These are phyloP conservation scores for Volvox carteri DNA, from an alignment of 163 green algal species.

Conservation along the genomic window DNA sequence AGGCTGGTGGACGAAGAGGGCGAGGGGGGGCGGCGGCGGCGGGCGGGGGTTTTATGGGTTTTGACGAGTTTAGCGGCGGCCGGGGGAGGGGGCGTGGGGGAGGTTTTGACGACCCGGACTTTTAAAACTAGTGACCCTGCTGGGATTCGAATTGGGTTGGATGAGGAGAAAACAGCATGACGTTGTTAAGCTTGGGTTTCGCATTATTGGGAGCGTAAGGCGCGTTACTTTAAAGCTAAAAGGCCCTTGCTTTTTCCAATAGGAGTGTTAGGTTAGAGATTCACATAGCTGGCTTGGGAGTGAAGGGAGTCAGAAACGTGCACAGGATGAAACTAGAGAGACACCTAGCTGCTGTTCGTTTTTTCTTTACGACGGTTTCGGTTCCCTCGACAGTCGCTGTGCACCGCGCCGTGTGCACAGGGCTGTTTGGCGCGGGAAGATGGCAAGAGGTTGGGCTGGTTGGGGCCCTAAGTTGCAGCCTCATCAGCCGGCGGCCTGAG, in stretches of 20 bases:
- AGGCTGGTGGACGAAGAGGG: background rate
- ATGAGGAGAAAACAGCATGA: background rate
- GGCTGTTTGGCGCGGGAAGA: too few species aligned
- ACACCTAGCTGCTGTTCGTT: too few species aligned
- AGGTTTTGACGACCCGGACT: constrained; percentile 21
- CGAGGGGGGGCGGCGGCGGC: too few species aligned
- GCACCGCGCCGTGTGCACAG: too few species aligned
- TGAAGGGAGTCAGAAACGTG: background rate
- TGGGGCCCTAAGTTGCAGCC: too few species aligned
- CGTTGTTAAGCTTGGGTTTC: background rate
- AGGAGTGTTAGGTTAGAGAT: background rate
- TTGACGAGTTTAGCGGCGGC: background rate
- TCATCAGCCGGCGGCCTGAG: too few species aligned
- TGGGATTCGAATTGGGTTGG: background rate
- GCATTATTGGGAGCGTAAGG: background rate
- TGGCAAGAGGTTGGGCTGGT: too few species aligned
- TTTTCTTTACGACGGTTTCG: too few species aligned
- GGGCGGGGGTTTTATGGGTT: constrained; percentile 12
- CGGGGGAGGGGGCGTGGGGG: background rate
- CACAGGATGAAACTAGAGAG: too few species aligned
- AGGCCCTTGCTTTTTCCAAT: background rate
- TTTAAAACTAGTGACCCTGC: background rate
- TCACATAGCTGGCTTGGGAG: background rate
- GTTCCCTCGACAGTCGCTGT: too few species aligned
- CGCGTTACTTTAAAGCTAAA: background rate